A percentile compares a stretch with the other conserved stretches of the same genome.
Conservation (phyloP, 2,329 filamentous ascomycete species). For the Penicillium sp. region DNA sequence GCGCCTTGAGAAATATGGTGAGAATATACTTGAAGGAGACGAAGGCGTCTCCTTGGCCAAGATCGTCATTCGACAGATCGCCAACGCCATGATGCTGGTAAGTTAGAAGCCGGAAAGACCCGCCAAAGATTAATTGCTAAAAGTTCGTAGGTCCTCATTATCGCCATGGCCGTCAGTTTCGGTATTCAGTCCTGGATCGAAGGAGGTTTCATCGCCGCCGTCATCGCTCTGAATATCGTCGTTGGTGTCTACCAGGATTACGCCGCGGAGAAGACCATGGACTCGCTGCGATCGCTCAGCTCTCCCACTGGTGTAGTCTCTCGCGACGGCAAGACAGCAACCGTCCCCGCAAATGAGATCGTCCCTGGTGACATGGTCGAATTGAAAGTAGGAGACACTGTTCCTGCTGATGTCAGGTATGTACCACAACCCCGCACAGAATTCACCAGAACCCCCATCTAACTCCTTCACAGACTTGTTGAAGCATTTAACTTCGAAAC, state of each 20-base stretch:
- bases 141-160: conserved; percentile 65
- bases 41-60: conserved; percentile 67
- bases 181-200: conserved; percentile 60
- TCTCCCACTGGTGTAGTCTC: conserved; percentile 60
- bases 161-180: conserved; percentile 68
- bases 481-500: conserved; percentile 72
- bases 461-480: conserved; percentile 40
- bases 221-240: conserved; percentile 58
- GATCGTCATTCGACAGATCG: conserved; percentile 65
- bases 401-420: conserved; percentile 62
- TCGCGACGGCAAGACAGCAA: conserved; percentile 57
- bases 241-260: conserved; percentile 64
- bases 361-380: conserved; percentile 62
- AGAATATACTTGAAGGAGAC: conserved; percentile 65
- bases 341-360: conserved; percentile 57
- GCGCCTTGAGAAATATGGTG: conserved; percentile 58
- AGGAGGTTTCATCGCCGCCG: conserved; percentile 59
- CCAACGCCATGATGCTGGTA: conserved; percentile 69
- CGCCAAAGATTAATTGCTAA: neutral
- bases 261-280: conserved; percentile 62
- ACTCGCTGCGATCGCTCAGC: conserved; percentile 56
- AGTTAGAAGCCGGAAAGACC: conserved; percentile 11
- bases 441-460: neutral
- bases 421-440: neutral
- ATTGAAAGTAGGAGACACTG: conserved; percentile 59